phyloP scores from a whole-genome alignment of 1,139 yeast genomes.

The Sugiyamaella castrensis region DNA sequence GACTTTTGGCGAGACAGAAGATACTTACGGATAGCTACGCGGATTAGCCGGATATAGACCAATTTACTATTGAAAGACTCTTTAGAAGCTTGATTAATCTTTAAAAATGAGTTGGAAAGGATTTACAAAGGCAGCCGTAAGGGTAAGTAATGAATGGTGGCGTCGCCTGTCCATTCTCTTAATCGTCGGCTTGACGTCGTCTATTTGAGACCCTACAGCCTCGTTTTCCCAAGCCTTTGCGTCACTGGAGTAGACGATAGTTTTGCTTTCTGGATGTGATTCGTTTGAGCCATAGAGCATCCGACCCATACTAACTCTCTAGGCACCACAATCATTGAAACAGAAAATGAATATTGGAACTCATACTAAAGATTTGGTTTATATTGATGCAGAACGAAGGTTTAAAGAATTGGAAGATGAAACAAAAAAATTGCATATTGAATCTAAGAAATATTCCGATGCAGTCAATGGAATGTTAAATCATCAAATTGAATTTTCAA shows the following conservation, averaged over 20 bases:
- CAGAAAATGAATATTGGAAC: constrained; percentile 56
- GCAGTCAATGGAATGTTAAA: constrained; percentile 93
- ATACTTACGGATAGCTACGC: too few relatives aligned
- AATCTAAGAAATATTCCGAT: constrained; percentile 80
- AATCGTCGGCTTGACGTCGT: too few relatives aligned
- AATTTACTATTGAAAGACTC: too few relatives aligned
- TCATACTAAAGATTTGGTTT: constrained; percentile 80
- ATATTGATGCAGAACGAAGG: constrained; percentile 91
- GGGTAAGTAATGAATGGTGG: constrained; percentile 42
- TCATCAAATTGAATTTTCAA: constrained; percentile 89
- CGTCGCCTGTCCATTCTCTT: too few relatives aligned
- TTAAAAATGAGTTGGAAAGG: constrained; percentile 91
- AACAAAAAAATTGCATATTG: constrained; percentile 85
- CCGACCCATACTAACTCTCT: constrained; percentile 13
- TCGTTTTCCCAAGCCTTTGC: too few relatives aligned
- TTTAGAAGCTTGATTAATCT: too few relatives aligned
- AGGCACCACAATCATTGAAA: constrained; percentile 51
- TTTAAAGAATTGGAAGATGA: constrained; percentile 88
- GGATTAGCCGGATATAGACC: too few relatives aligned
- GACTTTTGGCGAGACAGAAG: too few relatives aligned
- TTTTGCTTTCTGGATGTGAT: neutral
- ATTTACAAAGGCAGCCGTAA: constrained; percentile 73
- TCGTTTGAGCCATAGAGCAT: neutral
- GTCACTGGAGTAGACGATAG: too few relatives aligned
- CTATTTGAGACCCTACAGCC: too few relatives aligned